These are phyloP conservation scores for Herpomyces periplanetae DNA, from an alignment of 2,329 filamentous ascomycete genomes.

Conservation along the genomic window DNA sequence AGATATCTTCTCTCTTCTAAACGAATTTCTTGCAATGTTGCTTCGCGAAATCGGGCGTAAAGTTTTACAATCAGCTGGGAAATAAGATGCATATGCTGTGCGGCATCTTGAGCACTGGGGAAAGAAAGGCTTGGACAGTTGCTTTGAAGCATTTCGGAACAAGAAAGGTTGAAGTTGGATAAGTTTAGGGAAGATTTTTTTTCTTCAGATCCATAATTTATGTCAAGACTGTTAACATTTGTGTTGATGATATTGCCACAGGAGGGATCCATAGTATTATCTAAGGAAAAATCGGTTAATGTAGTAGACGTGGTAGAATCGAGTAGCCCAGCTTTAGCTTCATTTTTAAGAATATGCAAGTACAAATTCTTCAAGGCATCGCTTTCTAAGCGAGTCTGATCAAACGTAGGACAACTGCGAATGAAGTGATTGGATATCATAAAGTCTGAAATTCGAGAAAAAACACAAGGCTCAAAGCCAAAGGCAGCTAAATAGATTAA, in stretches of 20 bases:
- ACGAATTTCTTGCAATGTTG: slow-evolving; percentile 25
- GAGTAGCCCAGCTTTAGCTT: slow-evolving; percentile 15
- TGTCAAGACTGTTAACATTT: slow-evolving; percentile 1
- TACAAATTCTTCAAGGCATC: slow-evolving; percentile 46
- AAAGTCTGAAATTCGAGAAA: slow-evolving; percentile 28
- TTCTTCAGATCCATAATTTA: not conserved
- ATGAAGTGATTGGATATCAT: slow-evolving; percentile 34
- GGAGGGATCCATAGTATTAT: not conserved
- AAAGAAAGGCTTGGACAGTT: slow-evolving; percentile 25
- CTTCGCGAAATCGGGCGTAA: slow-evolving; percentile 30
- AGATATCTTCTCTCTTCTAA: slow-evolving; percentile 30
- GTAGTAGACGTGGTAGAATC: slow-evolving; percentile 1
- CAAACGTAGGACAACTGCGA: slow-evolving; percentile 25
- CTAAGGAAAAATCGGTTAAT: slow-evolving; percentile 2
- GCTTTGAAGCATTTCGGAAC: slow-evolving; percentile 24
- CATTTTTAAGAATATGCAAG: slow-evolving; percentile 30
- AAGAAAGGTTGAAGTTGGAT: slow-evolving; percentile 10
- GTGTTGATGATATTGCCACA: slow-evolving; percentile 1
- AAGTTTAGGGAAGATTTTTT: slow-evolving; percentile 4
- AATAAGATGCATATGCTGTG: slow-evolving; percentile 23
- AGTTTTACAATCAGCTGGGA: slow-evolving; percentile 29
- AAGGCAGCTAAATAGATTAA: slow-evolving; percentile 36
- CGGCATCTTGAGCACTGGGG: slow-evolving; percentile 22
- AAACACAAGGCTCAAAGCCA: slow-evolving; percentile 22
- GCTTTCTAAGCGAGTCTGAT: slow-evolving; percentile 29